Base-by-base conservation (phyloP, 2,329 filamentous ascomycete genomes). In the Neofusicoccum kwambonambiense region DNA sequence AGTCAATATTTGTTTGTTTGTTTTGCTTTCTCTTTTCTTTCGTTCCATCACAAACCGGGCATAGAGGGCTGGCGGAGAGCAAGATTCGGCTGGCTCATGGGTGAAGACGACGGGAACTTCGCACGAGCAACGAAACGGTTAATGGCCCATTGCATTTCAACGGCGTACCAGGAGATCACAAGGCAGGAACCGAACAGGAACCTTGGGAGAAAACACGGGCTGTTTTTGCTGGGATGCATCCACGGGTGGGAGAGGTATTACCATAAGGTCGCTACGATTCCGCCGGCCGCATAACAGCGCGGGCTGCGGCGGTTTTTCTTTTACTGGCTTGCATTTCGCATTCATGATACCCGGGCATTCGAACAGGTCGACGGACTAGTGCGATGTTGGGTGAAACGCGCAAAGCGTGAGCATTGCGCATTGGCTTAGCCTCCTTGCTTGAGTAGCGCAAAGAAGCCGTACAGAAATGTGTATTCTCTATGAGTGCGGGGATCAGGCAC, bases 331-430 rank as follows among this genome's bases (percentile, higher is more conserved):
- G 42, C 42, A 37, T 47, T 44, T 47, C 15, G 42, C 56, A 47
- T 47, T 47, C 44, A 60, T 60, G 56, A 60, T 60, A 60, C 56
- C 56, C 56, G 31, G 42, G 42, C 56, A 60, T 60, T 47, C 56
- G 42, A 37, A 60, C 56, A 60, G 42, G 56, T 60, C 56, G 42
- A 37, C 31, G 31, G 56, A 49, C 56, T 60, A 47, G 42, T 60
- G 42, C 56, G 56, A 58, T 58, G 56, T 58, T 45, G 56, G 56
- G 56, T 47, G 42, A 39, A 47, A 49, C 56, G 27, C 42, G 56
- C 11, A 60, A 37, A 37, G 42, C 31, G 42, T 22, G 56, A 27
- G 31, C 27, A 15, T 6, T 6, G 22, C n/a, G 54, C 41, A 47
- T 60, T 47, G 56, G 56, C 42, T 49, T 60, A 19, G n/a, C 56